Conservation (phyloP, 225 moss, liverwort and hornwort species). For the Antitrichia curtipendula region DNA sequence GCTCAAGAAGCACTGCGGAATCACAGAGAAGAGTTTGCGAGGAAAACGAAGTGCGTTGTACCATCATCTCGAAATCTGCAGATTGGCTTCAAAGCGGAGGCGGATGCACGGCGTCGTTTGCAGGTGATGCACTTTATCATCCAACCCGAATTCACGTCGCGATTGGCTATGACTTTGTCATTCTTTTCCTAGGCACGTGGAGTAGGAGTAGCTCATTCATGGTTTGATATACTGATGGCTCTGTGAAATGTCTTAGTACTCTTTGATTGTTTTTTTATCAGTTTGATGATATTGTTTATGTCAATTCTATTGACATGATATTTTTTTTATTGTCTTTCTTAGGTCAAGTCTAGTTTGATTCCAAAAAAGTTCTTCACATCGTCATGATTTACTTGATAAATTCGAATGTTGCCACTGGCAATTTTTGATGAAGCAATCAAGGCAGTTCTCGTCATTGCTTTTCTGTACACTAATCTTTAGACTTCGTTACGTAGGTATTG, state of each 20-base stretch:
- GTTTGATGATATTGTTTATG: not conserved
- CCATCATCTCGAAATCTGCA: conserved; percentile 47
- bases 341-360: not conserved
- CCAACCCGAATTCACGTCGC: not conserved
- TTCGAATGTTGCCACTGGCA: not conserved
- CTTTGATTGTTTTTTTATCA: not conserved
- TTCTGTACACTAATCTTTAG: not conserved
- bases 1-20: conserved; percentile 27
- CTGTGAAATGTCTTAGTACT: not conserved
- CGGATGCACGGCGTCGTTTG: conserved; percentile 56
- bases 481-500: not conserved
- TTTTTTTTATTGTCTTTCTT: not conserved
- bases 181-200: not conserved
- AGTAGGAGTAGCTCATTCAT: not conserved
- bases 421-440: not conserved
- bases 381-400: not conserved
- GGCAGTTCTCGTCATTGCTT: not conserved
- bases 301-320: not conserved
- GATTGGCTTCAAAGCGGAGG: conserved; percentile 31
- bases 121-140: conserved; percentile 36
- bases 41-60: conserved; percentile 36
- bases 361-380: not conserved
- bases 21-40: conserved; percentile 23
- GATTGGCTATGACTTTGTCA: not conserved
- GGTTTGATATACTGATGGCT: not conserved